Evolutionary conservation across 352 stramenopile species (phyloP).

Genomic region (Thraustochytrium striatum): DNA sequence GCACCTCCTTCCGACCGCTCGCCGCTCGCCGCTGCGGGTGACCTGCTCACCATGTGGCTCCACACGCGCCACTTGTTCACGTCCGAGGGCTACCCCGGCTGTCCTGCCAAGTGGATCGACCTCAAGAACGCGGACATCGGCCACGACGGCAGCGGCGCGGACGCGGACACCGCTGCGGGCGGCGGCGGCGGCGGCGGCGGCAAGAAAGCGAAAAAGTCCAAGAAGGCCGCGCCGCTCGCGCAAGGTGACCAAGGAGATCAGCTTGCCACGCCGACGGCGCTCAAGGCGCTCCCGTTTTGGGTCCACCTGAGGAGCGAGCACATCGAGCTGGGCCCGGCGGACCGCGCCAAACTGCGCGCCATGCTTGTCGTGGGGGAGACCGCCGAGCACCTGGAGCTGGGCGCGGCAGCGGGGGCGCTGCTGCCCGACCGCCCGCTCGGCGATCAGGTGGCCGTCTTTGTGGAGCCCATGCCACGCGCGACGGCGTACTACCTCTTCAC

Average conservation of each 20-base stretch:
- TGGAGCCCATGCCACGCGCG: conserved; percentile 5
- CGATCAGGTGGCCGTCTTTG: too few relatives aligned
- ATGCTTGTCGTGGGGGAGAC: too few relatives aligned
- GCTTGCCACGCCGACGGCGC: too few relatives aligned
- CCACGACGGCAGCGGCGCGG: conserved; percentile 31
- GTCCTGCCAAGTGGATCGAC: background rate
- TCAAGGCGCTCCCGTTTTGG: too few relatives aligned
- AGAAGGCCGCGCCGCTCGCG: too few relatives aligned
- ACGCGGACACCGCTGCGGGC: background rate
- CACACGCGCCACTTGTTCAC: conserved; percentile 68
- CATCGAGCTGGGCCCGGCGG: too few relatives aligned
- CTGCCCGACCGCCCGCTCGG: too few relatives aligned
- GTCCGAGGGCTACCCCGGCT: conserved; percentile 37
- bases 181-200: background rate
- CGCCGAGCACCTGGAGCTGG: too few relatives aligned
- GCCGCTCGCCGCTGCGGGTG: conserved; percentile 59
- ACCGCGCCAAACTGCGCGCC: too few relatives aligned
- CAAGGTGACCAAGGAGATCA: too few relatives aligned
- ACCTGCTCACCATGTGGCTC: conserved; percentile 73
- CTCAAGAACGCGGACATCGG: conserved; percentile 52
- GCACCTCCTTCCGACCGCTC: background rate
- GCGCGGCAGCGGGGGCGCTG: too few relatives aligned
- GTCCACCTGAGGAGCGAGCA: too few relatives aligned
- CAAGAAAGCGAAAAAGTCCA: background rate
- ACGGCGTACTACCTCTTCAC: conserved; percentile 25